Evolutionary conservation across 139 green algal genomes (phyloP).

Genomic region (Zygnema circumcarinatum): DNA sequence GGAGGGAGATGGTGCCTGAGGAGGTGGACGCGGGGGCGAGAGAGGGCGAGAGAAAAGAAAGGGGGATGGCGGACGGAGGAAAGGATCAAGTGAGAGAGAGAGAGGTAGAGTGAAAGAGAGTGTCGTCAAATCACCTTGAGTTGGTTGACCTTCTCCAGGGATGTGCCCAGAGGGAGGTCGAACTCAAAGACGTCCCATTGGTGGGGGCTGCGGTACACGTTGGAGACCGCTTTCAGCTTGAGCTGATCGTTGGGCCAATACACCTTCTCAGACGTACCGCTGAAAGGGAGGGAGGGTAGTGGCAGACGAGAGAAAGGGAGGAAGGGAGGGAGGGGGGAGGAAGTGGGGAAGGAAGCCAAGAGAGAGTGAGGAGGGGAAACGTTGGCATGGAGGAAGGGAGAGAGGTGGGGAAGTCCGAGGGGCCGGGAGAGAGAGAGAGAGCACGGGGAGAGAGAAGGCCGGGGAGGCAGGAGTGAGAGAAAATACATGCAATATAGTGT

Average conservation of each 20-base stretch:
- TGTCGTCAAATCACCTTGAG: not conserved
- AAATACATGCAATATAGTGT: no score
- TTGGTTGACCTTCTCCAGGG: conserved; percentile 9
- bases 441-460: no score
- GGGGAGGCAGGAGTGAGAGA: no score
- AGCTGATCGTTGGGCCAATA: conserved; percentile 30
- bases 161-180: conserved; percentile 8
- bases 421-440: no score
- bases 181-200: conserved; percentile 31
- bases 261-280: conserved; percentile 5
- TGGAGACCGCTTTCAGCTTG: conserved; percentile 25
- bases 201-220: conserved; percentile 37
- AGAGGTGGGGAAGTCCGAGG: no score
- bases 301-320: not conserved
- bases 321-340: not conserved
- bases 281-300: conserved; percentile 5
- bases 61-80: no score
- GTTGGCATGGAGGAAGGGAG: not conserved
- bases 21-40: no score
- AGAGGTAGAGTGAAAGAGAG: no score
- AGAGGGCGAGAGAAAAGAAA: no score
- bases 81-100: no score
- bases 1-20: no score
- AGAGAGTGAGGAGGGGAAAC: not conserved
- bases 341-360: not conserved